A percentile compares a stretch with the other conserved stretches of the same genome.
phyloP scores from a whole-genome alignment of 2,329 filamentous ascomycete species.

The Xylaria sp. region DNA sequence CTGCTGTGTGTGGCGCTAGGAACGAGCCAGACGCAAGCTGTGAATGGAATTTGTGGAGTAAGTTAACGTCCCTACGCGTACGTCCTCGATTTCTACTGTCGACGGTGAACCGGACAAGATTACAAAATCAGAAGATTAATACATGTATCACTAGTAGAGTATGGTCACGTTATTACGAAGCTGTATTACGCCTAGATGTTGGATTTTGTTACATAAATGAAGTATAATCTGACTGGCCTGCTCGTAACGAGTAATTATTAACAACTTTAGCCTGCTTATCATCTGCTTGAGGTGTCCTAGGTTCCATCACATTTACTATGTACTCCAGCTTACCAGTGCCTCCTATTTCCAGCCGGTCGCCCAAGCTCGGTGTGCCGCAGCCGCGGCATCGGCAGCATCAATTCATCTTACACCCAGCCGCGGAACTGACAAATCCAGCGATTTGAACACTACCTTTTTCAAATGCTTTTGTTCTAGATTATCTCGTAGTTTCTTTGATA shows the following conservation, averaged over 20 bases:
- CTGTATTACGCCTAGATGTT: neutral
- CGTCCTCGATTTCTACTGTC: conserved; percentile 2
- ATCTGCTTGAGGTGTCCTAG: neutral
- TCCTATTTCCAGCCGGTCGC: conserved; percentile 4
- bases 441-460: conserved; percentile 8
- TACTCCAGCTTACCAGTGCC: neutral
- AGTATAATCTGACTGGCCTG: neutral
- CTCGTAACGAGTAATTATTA: neutral
- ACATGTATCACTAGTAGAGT: neutral
- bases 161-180: neutral
- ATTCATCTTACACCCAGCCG: neutral
- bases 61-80: conserved; percentile 8
- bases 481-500: conserved; percentile 1
- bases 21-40: conserved; percentile 22
- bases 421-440: neutral
- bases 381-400: conserved; percentile 32
- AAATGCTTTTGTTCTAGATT: neutral
- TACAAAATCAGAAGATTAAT: too few species aligned
- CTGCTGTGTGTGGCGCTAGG: conserved; percentile 23
- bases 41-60: conserved; percentile 25
- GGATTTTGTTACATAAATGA: neutral
- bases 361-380: conserved; percentile 20
- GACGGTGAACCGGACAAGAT: conserved; percentile 5
- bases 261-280: neutral
- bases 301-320: conserved; percentile 1